A percentile compares a stretch with the other conserved stretches of the same genome.
phyloP scores from a whole-genome alignment of 768 basidiomycete genomes.

The Collybiopsis luxurians region DNA sequence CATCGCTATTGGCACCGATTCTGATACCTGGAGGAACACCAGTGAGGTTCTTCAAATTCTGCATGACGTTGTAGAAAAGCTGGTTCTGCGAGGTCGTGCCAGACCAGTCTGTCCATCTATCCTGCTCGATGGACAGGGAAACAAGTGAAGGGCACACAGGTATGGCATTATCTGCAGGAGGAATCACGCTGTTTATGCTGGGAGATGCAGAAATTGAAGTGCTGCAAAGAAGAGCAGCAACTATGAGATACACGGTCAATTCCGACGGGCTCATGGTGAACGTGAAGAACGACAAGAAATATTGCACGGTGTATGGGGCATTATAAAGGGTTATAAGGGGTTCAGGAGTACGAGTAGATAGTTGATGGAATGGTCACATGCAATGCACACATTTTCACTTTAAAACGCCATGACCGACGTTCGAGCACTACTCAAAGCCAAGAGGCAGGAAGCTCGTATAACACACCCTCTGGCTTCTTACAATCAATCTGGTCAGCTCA shows the following conservation, averaged over 20 bases:
- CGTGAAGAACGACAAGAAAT: background rate
- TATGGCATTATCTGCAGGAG: background rate
- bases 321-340: no score
- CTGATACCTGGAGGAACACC: constrained; percentile 36
- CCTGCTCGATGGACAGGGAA: constrained; percentile 47
- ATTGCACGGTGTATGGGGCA: no score
- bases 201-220: background rate
- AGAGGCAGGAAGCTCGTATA: constrained; percentile 71
- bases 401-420: constrained; percentile 62
- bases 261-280: background rate
- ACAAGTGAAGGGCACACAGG: constrained; percentile 27
- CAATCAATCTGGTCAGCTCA: constrained; percentile 60
- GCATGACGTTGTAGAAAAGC: constrained; percentile 38
- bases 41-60: constrained; percentile 36
- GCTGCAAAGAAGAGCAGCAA: background rate
- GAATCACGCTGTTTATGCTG: background rate
- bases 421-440: constrained; percentile 80
- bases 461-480: constrained; percentile 75
- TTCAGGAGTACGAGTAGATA: no score
- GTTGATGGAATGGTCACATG: background rate
- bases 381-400: background rate
- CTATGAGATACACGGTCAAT: background rate
- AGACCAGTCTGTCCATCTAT: constrained; percentile 46
- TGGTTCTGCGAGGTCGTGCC: constrained; percentile 33
- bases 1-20: constrained; percentile 33